Conservation (phyloP, 2,329 filamentous ascomycete species). For the Trichoderma pleuroti region DNA sequence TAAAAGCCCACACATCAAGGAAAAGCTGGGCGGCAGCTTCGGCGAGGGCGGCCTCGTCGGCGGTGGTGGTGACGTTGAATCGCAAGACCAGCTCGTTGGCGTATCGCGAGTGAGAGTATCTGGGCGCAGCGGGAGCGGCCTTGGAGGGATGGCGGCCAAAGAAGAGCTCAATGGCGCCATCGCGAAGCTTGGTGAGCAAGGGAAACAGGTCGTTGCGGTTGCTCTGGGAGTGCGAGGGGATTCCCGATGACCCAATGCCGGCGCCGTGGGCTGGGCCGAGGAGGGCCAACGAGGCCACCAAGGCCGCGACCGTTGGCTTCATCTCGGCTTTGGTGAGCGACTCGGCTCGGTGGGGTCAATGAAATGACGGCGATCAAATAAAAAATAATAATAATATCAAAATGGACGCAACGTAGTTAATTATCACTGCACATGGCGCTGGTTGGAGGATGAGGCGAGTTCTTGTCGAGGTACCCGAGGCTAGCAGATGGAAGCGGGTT, state of each 20-base stretch:
- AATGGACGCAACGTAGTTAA: not conserved
- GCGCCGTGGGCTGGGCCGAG: conserved; percentile 29
- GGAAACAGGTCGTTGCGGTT: conserved; percentile 37
- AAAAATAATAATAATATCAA: not conserved
- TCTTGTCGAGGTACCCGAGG: not conserved
- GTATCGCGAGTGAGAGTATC: conserved; percentile 51
- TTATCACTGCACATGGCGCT: not conserved
- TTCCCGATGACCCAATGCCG: conserved; percentile 29
- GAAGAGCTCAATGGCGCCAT: conserved; percentile 47
- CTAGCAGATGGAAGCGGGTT: not conserved
- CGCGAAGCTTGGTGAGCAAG: conserved; percentile 48
- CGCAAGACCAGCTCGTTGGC: conserved; percentile 81
- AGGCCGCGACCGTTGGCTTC: conserved; percentile 23
- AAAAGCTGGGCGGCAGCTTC: conserved; percentile 71
- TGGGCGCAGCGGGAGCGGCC: conserved; percentile 25
- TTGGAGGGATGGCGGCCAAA: conserved; percentile 45
- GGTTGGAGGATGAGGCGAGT: not conserved
- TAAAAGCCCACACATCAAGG: conserved; percentile 88
- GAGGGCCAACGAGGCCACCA: conserved; percentile 26
- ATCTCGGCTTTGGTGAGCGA: conserved; percentile 20
- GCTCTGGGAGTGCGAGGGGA: conserved; percentile 19
- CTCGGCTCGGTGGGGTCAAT: conserved; percentile 19
- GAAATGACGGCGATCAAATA: not conserved
- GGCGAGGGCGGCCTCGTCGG: conserved; percentile 68
- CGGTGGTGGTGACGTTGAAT: conserved; percentile 69